Percentiles rank a stretch among this genome's conserved stretches.
Conservation (phyloP, 2,329 filamentous ascomycete species). For the Alternaria angustiovoidea region DNA sequence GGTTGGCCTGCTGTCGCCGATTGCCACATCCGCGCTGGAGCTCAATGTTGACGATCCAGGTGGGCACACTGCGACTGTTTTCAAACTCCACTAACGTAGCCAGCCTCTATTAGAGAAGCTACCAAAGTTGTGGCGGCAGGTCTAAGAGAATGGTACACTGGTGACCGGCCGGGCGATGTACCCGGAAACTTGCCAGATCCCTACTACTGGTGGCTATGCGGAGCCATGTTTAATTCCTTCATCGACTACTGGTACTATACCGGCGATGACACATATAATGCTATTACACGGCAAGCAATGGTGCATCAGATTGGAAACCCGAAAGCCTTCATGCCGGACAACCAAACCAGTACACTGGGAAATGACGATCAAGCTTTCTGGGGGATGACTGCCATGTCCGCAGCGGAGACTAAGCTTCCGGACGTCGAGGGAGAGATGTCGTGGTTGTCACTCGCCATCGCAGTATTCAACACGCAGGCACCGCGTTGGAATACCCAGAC, state of each 20-base stretch:
- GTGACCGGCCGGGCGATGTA: constrained; percentile 65
- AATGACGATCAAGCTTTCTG: constrained; percentile 79
- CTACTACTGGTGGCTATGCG: constrained; percentile 54
- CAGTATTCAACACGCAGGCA: constrained; percentile 74
- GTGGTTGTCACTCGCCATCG: constrained; percentile 72
- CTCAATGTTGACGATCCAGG: constrained; percentile 30
- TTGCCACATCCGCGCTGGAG: constrained; percentile 25
- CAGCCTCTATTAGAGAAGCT: constrained; percentile 69
- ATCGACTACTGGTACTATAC: constrained; percentile 52
- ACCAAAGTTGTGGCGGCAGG: constrained; percentile 68
- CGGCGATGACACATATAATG: constrained; percentile 45
- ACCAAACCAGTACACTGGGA: constrained; percentile 68
- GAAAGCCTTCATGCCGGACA: constrained; percentile 78
- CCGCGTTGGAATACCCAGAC: constrained; percentile 70
- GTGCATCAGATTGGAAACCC: constrained; percentile 73
- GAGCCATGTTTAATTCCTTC: constrained; percentile 48
- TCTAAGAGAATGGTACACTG: constrained; percentile 70
- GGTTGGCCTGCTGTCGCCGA: constrained; percentile 27
- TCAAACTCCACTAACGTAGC: constrained; percentile 12
- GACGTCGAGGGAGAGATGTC: constrained; percentile 52
- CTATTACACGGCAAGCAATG: constrained; percentile 60
- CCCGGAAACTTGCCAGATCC: constrained; percentile 62
- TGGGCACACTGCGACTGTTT: constrained; percentile 10
- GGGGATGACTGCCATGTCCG: constrained; percentile 70
- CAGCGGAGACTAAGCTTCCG: constrained; percentile 71